A percentile compares a stretch with the other conserved stretches of the same genome.
These are phyloP conservation scores for Candida saitoana DNA, from an alignment of 805 yeast species.

Conservation along the genomic window DNA sequence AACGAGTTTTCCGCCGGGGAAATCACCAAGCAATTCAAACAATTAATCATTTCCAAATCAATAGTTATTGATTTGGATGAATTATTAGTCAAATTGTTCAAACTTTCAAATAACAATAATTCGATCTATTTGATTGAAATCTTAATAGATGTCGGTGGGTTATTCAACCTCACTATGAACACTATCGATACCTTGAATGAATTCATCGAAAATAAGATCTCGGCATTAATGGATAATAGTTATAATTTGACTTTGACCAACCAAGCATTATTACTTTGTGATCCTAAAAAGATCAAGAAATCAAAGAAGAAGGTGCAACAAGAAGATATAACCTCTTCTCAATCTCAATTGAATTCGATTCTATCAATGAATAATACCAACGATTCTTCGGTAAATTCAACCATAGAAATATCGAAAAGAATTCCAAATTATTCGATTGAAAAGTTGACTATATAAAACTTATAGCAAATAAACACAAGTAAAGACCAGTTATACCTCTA, in stretches of 20 bases:
- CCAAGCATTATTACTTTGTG: constrained; percentile 34
- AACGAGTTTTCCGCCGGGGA: constrained; percentile 61
- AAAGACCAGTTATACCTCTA: not conserved
- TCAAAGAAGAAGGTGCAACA: constrained; percentile 19
- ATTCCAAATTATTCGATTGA: constrained; percentile 57
- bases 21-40: constrained; percentile 48
- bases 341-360: constrained; percentile 30
- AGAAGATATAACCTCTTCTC: constrained; percentile 26
- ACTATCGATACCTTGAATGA: constrained; percentile 43
- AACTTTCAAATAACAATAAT: constrained; percentile 39
- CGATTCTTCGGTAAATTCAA: constrained; percentile 26
- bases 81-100: constrained; percentile 31
- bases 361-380: constrained; percentile 28
- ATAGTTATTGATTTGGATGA: constrained; percentile 30
- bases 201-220: constrained; percentile 46
- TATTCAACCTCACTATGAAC: constrained; percentile 59
- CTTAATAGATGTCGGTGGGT: constrained; percentile 69
- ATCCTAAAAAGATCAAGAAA: constrained; percentile 22
- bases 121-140: constrained; percentile 62
- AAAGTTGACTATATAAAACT: constrained; percentile 15
- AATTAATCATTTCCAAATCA: constrained; percentile 26
- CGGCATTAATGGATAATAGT: constrained; percentile 38
- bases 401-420: constrained; percentile 32
- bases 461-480: no score
- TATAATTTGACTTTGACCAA: constrained; percentile 44